Conservation (phyloP, 805 yeast genomes). For the Tanozyma kutaoensis region DNA sequence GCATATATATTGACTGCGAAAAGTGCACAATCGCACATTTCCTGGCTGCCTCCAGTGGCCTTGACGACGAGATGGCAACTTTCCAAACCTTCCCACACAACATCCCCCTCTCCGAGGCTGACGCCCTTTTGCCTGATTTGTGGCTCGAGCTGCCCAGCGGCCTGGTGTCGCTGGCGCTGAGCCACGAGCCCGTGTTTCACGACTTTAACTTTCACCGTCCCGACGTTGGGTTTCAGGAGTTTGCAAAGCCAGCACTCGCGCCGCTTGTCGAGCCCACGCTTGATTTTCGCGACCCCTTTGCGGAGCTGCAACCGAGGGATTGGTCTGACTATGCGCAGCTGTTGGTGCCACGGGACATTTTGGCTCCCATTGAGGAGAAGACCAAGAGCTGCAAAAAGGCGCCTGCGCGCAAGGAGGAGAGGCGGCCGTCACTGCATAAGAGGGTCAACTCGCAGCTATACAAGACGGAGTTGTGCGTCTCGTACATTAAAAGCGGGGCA, state of each 20-base stretch:
- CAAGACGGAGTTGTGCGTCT: conserved; percentile 83
- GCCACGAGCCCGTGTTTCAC: not conserved
- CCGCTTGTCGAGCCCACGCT: not conserved
- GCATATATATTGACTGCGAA: conserved; percentile 3
- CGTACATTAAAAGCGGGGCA: conserved; percentile 48
- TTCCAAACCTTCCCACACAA: too few species aligned
- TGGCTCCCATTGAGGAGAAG: too few species aligned
- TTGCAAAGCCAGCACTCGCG: not conserved
- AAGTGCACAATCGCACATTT: not conserved
- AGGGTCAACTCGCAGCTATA: conserved; percentile 51
- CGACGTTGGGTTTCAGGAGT: not conserved
- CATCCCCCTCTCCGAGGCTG: too few species aligned
- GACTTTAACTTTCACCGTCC: not conserved
- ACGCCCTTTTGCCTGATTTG: conserved; percentile 20
- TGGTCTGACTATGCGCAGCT: too few species aligned
- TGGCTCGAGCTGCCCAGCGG: conserved; percentile 11
- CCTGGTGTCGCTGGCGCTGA: not conserved
- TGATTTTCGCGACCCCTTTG: too few species aligned
- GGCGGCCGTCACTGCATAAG: conserved; percentile 1
- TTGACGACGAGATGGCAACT: too few species aligned
- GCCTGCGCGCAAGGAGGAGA: too few species aligned
- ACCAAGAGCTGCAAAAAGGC: too few species aligned
- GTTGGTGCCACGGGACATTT: too few species aligned
- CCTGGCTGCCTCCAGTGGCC: too few species aligned
- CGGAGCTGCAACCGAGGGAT: too few species aligned